These are phyloP conservation scores for Alternaria ventricosa DNA, from an alignment of 2,329 filamentous ascomycete species.

Conservation along the genomic window DNA sequence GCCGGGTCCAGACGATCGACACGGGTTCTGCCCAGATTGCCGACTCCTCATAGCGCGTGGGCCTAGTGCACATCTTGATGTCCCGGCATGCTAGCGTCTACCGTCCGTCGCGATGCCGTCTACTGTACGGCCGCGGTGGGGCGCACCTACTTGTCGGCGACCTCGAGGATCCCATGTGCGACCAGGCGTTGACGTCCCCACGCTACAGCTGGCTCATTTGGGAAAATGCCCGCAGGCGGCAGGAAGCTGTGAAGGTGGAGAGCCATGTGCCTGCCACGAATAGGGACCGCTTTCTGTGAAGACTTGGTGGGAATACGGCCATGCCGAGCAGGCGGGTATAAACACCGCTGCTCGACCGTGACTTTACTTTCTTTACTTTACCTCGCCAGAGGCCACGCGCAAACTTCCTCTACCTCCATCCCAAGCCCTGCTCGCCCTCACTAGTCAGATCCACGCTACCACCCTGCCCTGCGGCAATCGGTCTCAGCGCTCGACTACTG, in stretches of 20 bases:
- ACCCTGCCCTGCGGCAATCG: background rate
- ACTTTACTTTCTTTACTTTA: background rate
- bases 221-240: conserved; percentile 7
- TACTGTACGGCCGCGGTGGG: conserved; percentile 3
- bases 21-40: conserved; percentile 28
- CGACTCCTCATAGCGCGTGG: conserved; percentile 18
- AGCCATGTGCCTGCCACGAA: conserved; percentile 10
- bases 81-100: background rate
- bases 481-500: background rate
- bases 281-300: background rate
- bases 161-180: conserved; percentile 28
- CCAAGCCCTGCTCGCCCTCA: background rate
- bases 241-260: conserved; percentile 2
- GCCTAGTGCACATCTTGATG: conserved; percentile 2
- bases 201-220: conserved; percentile 15
- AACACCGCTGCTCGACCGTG: background rate
- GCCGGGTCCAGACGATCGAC: conserved; percentile 24
- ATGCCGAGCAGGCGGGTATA: background rate
- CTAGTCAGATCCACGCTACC: background rate
- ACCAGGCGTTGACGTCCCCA: conserved; percentile 16
- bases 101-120: background rate
- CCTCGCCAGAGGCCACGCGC: background rate
- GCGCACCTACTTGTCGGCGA: conserved; percentile 21
- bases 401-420: background rate
- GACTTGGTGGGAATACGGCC: background rate